phyloP scores from a whole-genome alignment of 352 stramenopile species.

The Globisporangium barbulae region DNA sequence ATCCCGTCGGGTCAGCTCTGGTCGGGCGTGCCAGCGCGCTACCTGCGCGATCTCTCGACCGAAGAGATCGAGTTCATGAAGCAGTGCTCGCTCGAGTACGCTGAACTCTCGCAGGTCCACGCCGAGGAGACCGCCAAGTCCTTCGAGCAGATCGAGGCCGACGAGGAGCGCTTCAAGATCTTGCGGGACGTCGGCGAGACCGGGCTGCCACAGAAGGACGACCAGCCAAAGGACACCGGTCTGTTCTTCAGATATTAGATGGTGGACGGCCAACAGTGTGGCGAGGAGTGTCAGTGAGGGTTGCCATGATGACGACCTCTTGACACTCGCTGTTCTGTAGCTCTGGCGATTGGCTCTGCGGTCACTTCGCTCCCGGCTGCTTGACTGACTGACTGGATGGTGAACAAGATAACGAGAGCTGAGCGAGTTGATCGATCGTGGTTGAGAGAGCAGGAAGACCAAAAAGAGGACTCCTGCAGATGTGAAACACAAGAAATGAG shows the following conservation, averaged over 20 bases:
- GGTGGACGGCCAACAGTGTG: constrained; percentile 2
- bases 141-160: constrained; percentile 79
- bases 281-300: background rate
- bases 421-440: background rate
- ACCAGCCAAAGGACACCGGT: constrained; percentile 72
- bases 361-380: background rate
- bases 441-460: constrained; percentile 5
- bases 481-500: constrained; percentile 17
- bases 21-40: constrained; percentile 80
- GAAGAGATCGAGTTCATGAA: constrained; percentile 90
- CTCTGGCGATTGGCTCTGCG: background rate
- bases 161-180: constrained; percentile 75
- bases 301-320: background rate
- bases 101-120: constrained; percentile 74
- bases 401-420: background rate
- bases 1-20: constrained; percentile 89
- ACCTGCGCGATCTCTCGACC: constrained; percentile 79
- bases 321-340: background rate
- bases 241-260: constrained; percentile 90
- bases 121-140: constrained; percentile 73
- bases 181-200: constrained; percentile 78
- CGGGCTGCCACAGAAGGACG: constrained; percentile 65
- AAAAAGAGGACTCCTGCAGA: constrained; percentile 9
- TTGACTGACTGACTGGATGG: background rate
- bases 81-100: constrained; percentile 85